These are phyloP conservation scores for Rhynchosporium agropyri DNA, from an alignment of 2,329 filamentous ascomycete species.

Conservation along the genomic window DNA sequence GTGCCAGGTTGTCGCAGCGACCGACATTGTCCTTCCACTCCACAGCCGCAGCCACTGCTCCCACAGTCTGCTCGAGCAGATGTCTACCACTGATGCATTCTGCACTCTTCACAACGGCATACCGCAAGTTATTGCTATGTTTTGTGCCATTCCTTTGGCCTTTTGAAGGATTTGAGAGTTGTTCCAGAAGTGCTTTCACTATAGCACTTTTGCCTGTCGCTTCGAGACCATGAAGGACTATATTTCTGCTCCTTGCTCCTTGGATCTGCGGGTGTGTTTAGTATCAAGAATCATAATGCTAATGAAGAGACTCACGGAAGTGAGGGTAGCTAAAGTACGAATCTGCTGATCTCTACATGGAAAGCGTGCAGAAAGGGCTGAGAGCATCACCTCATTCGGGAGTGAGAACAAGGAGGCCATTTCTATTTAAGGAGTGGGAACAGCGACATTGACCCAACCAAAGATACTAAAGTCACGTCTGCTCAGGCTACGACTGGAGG, in stretches of 20 bases:
- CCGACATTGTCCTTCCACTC: slow-evolving; percentile 53
- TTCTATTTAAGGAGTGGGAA: background rate
- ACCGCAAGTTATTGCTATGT: slow-evolving; percentile 51
- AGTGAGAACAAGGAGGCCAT: slow-evolving; percentile 52
- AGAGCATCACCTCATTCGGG: slow-evolving; percentile 54
- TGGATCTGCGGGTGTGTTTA: slow-evolving; percentile 20
- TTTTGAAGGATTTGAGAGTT: slow-evolving; percentile 40
- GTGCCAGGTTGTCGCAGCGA: slow-evolving; percentile 79
- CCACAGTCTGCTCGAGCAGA: slow-evolving; percentile 71
- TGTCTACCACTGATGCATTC: slow-evolving; percentile 81
- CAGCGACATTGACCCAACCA: background rate
- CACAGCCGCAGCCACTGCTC: slow-evolving; percentile 58
- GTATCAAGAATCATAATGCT: background rate
- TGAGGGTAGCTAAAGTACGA: slow-evolving; percentile 57
- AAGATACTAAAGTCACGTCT: background rate
- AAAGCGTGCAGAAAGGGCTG: slow-evolving; percentile 51
- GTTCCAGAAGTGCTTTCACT: slow-evolving; percentile 61
- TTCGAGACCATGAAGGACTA: slow-evolving; percentile 82
- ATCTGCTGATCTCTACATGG: slow-evolving; percentile 63
- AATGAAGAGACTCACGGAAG: slow-evolving; percentile 44
- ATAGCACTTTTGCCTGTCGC: slow-evolving; percentile 85
- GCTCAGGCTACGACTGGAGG: background rate
- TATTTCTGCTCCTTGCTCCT: slow-evolving; percentile 47
- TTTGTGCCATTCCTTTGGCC: slow-evolving; percentile 8
- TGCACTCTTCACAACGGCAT: slow-evolving; percentile 66